A percentile compares a stretch with the other conserved stretches of the same genome.
Conservation (phyloP, 2,329 filamentous ascomycete genomes). For the Colletotrichum somersetense region DNA sequence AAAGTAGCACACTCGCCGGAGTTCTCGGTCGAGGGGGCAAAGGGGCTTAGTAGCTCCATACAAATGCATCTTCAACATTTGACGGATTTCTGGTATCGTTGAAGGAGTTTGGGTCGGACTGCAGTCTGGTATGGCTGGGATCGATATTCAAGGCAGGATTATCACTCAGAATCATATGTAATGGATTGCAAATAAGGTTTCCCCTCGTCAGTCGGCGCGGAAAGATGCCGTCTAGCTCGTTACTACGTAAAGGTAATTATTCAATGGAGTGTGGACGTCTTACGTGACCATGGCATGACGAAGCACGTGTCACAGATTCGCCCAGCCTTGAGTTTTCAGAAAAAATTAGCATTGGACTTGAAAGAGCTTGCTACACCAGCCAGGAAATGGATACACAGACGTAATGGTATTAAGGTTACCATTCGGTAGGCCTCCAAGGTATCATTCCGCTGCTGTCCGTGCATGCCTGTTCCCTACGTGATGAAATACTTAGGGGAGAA, state of each 20-base stretch:
- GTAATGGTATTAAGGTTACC: slow-evolving; percentile 34
- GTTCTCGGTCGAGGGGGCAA: slow-evolving; percentile 1
- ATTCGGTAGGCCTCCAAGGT: slow-evolving; percentile 12
- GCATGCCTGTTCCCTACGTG: slow-evolving; percentile 6
- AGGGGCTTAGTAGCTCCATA: slow-evolving; percentile 33
- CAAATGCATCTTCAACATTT: not conserved
- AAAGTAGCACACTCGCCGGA: not conserved
- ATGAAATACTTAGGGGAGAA: not conserved
- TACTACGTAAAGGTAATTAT: slow-evolving; percentile 22
- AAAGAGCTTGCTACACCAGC: not conserved
- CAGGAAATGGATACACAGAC: slow-evolving; percentile 12
- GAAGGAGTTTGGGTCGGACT: slow-evolving; percentile 21
- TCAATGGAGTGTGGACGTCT: not conserved
- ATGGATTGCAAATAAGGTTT: not conserved
- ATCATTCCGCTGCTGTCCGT: slow-evolving; percentile 24
- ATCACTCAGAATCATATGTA: slow-evolving; percentile 14
- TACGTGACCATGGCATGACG: slow-evolving; percentile 5
- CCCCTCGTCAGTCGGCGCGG: not conserved
- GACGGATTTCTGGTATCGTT: not conserved
- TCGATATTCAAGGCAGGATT: slow-evolving; percentile 16
- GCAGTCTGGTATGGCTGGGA: slow-evolving; percentile 1
- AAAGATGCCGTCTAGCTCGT: not conserved
- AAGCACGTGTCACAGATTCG: not conserved
- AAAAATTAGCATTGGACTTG: not conserved
- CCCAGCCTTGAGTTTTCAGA: not conserved